Evolutionary conservation across 192 early-diverging fungal genomes (phyloP).

Genomic region (Powellomyces hirtus): DNA sequence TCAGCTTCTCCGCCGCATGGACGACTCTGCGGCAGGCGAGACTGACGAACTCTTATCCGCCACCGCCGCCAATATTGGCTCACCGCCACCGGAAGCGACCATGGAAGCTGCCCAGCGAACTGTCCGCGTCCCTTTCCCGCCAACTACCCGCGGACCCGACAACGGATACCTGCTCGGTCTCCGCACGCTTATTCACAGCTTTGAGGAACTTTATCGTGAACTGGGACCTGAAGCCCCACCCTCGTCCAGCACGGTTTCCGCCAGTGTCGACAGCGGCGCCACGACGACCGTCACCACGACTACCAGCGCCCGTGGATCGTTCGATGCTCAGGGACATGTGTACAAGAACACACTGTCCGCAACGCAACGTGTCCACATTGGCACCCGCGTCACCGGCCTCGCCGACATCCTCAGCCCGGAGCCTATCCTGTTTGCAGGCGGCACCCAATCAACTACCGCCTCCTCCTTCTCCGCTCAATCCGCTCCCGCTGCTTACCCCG

Average conservation of each 20-base stretch:
- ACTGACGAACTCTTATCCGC: slow-evolving; percentile 25
- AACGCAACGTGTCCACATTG: background rate
- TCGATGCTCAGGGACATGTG: background rate
- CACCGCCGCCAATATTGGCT: slow-evolving; percentile 25
- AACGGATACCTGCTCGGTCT: slow-evolving; percentile 79
- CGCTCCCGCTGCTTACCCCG: background rate
- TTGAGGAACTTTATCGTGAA: slow-evolving; percentile 47
- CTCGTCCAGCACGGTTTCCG: background rate
- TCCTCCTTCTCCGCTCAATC: background rate
- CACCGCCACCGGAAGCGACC: background rate
- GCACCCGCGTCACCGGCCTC: background rate
- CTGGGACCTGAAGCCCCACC: background rate
- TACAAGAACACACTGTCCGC: background rate
- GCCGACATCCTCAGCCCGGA: background rate
- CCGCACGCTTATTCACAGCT: slow-evolving; percentile 63
- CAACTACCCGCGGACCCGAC: slow-evolving; percentile 70
- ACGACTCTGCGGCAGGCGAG: slow-evolving; percentile 27
- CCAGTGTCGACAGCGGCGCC: background rate
- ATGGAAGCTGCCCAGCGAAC: background rate
- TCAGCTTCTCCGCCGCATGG: slow-evolving; percentile 44
- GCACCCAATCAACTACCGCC: background rate
- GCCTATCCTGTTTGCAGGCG: background rate
- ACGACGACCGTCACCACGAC: background rate
- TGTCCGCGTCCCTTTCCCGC: slow-evolving; percentile 53
- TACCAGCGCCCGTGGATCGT: background rate